These are phyloP conservation scores for Isatis tinctoria DNA, from an alignment of 345 rosid species.

Conservation along the genomic window DNA sequence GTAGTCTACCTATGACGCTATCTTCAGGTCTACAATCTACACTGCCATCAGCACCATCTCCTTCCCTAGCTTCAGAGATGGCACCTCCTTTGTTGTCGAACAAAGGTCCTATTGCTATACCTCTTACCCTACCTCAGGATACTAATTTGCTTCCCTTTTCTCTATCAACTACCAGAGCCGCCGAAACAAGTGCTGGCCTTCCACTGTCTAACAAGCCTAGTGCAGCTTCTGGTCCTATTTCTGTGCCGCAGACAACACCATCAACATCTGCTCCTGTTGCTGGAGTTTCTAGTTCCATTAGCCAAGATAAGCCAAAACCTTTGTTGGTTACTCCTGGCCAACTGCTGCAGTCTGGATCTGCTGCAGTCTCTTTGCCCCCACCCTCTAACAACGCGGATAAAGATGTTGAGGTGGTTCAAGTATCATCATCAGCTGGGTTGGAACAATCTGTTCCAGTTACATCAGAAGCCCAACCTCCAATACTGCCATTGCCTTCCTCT, in stretches of 20 bases:
- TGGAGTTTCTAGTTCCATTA: slow-evolving; percentile 44
- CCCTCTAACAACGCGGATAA: slow-evolving; percentile 49
- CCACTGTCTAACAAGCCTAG: slow-evolving; percentile 47
- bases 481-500: slow-evolving; percentile 75
- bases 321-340: slow-evolving; percentile 74
- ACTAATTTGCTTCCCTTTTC: slow-evolving; percentile 48
- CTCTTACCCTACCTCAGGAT: slow-evolving; percentile 40
- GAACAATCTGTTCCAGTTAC: slow-evolving; percentile 46
- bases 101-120: slow-evolving; percentile 43
- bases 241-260: slow-evolving; percentile 43
- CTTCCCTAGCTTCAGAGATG: slow-evolving; percentile 57
- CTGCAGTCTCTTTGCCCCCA: slow-evolving; percentile 38
- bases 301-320: slow-evolving; percentile 44
- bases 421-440: slow-evolving; percentile 42
- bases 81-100: slow-evolving; percentile 45
- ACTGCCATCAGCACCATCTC: slow-evolving; percentile 40
- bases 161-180: slow-evolving; percentile 43
- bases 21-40: slow-evolving; percentile 37
- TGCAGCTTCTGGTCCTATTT: slow-evolving; percentile 40
- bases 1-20: slow-evolving; percentile 16
- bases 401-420: slow-evolving; percentile 71
- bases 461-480: slow-evolving; percentile 69
- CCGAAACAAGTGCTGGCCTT: slow-evolving; percentile 41
- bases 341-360: slow-evolving; percentile 54
- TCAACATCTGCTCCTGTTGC: slow-evolving; percentile 41